Conservation (phyloP, 257 asterid genomes). For the Solanum tacnaense region DNA sequence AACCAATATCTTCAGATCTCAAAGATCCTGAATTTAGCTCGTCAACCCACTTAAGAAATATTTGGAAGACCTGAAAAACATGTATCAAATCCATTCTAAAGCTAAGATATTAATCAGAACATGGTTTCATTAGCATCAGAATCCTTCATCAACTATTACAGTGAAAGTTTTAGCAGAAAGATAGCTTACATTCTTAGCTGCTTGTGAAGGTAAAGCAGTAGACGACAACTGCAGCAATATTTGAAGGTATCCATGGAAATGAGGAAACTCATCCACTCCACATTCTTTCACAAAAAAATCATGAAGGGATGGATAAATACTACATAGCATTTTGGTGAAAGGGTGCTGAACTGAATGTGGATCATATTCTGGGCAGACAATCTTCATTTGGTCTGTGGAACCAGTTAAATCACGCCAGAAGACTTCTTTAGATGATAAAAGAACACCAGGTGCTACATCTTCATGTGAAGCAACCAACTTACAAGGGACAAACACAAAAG, state of each 20-base stretch:
- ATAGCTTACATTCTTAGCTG: slow-evolving; percentile 56
- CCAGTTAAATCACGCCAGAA: slow-evolving; percentile 68
- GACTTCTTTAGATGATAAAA: slow-evolving; percentile 59
- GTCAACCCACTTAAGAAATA: slow-evolving; percentile 60
- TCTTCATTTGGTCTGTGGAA: slow-evolving; percentile 31
- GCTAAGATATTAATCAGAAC: background rate
- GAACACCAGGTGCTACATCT: slow-evolving; percentile 52
- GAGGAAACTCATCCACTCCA: slow-evolving; percentile 62
- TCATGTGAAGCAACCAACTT: slow-evolving; percentile 31
- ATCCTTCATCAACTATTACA: background rate
- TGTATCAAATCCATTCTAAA: background rate
- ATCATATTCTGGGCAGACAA: slow-evolving; percentile 14
- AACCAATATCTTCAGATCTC: slow-evolving; percentile 50
- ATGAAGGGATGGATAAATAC: slow-evolving; percentile 59
- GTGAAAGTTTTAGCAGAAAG: background rate
- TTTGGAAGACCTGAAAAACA: slow-evolving; percentile 48
- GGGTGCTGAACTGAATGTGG: slow-evolving; percentile 16
- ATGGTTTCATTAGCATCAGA: background rate
- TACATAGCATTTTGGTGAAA: slow-evolving; percentile 31
- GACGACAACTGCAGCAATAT: slow-evolving; percentile 56
- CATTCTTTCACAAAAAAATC: slow-evolving; percentile 81
- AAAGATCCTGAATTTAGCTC: slow-evolving; percentile 55
- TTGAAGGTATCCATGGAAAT: slow-evolving; percentile 63
- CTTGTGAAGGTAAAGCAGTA: slow-evolving; percentile 56
- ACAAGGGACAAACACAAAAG: slow-evolving; percentile 74